Evolutionary conservation across 495 filamentous ascomycete species (phyloP).

Genomic region (Lophium mytilinum): DNA sequence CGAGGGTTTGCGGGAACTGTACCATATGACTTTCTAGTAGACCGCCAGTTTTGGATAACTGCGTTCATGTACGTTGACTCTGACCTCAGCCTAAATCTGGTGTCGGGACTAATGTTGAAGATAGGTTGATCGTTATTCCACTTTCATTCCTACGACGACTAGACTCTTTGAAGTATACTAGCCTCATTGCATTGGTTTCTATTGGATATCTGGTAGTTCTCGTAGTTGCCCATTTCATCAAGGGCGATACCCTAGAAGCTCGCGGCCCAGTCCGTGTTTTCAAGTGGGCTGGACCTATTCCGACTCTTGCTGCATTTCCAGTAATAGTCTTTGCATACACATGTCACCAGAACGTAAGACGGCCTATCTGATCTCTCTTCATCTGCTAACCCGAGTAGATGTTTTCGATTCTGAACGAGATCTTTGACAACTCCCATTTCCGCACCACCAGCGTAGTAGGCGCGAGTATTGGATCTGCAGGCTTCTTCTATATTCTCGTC

Average conservation of each 20-base stretch:
- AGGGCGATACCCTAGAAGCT: slow-evolving; percentile 64
- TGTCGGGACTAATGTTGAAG: background rate
- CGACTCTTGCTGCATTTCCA: slow-evolving; percentile 76
- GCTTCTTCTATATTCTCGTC: slow-evolving; percentile 76
- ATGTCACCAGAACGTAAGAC: slow-evolving; percentile 87
- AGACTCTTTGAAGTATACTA: slow-evolving; percentile 96
- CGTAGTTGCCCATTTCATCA: slow-evolving; percentile 80
- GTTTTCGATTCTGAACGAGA: slow-evolving; percentile 98
- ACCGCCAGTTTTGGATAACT: slow-evolving; percentile 97
- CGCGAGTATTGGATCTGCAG: slow-evolving; percentile 74
- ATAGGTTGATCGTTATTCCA: slow-evolving; percentile 85
- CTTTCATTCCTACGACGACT: slow-evolving; percentile 82
- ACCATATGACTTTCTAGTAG: slow-evolving; percentile 62
- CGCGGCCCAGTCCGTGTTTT: slow-evolving; percentile 65
- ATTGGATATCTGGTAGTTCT: slow-evolving; percentile 90
- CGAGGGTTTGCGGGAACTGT: slow-evolving; percentile 60
- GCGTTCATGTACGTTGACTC: slow-evolving; percentile 66
- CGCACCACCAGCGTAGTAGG: slow-evolving; percentile 73
- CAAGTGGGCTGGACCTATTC: slow-evolving; percentile 68
- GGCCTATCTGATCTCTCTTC: background rate
- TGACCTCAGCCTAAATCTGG: background rate
- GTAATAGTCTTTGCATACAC: slow-evolving; percentile 98
- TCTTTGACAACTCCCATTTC: slow-evolving; percentile 71
- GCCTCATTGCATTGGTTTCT: slow-evolving; percentile 79
- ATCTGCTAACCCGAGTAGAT: slow-evolving; percentile 49